A percentile compares a stretch with the other conserved stretches of the same genome.
phyloP scores from a whole-genome alignment of 306 rosid genomes.

The Canavalia ensiformis region DNA sequence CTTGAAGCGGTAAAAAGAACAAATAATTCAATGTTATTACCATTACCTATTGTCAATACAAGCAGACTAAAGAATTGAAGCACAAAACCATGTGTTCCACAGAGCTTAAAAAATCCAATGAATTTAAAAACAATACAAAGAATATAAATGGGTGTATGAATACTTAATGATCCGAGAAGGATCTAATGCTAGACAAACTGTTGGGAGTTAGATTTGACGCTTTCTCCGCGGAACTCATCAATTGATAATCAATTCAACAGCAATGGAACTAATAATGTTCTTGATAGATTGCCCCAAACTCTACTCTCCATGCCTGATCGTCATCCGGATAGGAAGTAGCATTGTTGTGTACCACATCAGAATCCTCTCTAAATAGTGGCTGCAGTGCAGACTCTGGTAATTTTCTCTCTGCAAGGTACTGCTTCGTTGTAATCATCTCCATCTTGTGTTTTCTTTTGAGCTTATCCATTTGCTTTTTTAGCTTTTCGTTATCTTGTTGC shows the following conservation, averaged over 20 bases:
- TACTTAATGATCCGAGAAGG: slow-evolving; percentile 57
- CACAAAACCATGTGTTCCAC: slow-evolving; percentile 29
- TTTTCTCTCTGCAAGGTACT: slow-evolving; percentile 88
- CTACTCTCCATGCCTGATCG: slow-evolving; percentile 95
- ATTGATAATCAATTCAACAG: slow-evolving; percentile 18
- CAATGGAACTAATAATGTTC: slow-evolving; percentile 67
- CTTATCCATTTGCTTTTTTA: slow-evolving; percentile 91
- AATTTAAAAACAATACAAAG: slow-evolving; percentile 31
- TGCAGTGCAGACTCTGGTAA: slow-evolving; percentile 87
- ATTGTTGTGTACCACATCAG: slow-evolving; percentile 58
- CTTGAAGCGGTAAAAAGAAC: background rate
- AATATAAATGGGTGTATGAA: slow-evolving; percentile 40
- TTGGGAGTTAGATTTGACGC: background rate
- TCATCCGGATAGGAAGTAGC: slow-evolving; percentile 56
- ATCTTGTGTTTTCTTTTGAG: slow-evolving; percentile 88
- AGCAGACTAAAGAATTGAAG: slow-evolving; percentile 25
- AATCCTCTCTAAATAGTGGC: slow-evolving; percentile 69
- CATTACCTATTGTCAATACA: background rate
- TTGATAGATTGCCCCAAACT: slow-evolving; percentile 97
- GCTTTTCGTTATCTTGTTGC: slow-evolving; percentile 76
- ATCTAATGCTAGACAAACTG: slow-evolving; percentile 42
- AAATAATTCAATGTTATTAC: slow-evolving; percentile 22
- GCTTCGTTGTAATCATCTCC: slow-evolving; percentile 94
- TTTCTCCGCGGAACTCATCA: background rate
- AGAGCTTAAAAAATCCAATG: slow-evolving; percentile 26